Conservation (phyloP, 768 basidiomycete species). For the Nidularia pulvinata region DNA sequence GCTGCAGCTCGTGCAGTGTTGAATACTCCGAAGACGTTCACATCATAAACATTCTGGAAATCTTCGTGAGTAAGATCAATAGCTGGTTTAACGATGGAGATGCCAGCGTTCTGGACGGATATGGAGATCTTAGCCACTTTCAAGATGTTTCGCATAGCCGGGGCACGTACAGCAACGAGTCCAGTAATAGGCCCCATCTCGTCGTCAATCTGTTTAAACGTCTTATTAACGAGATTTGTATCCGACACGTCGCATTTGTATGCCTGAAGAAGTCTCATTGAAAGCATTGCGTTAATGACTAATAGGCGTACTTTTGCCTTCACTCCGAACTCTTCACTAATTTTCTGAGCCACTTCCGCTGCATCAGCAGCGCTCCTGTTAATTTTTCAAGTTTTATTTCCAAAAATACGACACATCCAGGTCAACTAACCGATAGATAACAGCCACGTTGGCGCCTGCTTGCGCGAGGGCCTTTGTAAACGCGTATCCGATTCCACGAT, state of each 20-base stretch:
- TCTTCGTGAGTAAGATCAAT: conserved; percentile 55
- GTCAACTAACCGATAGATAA: conserved; percentile 49
- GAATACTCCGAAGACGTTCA: conserved; percentile 70
- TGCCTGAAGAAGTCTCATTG: conserved; percentile 31
- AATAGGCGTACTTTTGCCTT: conserved; percentile 31
- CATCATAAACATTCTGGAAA: conserved; percentile 51
- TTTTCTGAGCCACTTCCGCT: conserved; percentile 39
- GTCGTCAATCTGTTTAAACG: conserved; percentile 43
- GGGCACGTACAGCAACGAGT: conserved; percentile 48
- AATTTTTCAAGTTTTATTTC: background rate
- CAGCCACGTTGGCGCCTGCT: conserved; percentile 58
- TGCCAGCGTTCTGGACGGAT: conserved; percentile 51
- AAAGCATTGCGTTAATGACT: too few species aligned
- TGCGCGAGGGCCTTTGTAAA: conserved; percentile 50
- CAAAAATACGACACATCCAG: background rate
- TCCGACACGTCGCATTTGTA: conserved; percentile 64
- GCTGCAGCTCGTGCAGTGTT: conserved; percentile 61
- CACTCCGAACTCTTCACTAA: conserved; percentile 43
- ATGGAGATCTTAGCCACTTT: background rate
- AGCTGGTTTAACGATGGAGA: conserved; percentile 63
- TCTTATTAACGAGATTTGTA: conserved; percentile 35
- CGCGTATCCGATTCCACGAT: conserved; percentile 59
- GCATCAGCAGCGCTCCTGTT: conserved; percentile 47
- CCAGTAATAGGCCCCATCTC: conserved; percentile 51
- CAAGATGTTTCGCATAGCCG: background rate